These are phyloP conservation scores for Chiua sp. DNA, from an alignment of 1,284 basidiomycete genomes.

Conservation along the genomic window DNA sequence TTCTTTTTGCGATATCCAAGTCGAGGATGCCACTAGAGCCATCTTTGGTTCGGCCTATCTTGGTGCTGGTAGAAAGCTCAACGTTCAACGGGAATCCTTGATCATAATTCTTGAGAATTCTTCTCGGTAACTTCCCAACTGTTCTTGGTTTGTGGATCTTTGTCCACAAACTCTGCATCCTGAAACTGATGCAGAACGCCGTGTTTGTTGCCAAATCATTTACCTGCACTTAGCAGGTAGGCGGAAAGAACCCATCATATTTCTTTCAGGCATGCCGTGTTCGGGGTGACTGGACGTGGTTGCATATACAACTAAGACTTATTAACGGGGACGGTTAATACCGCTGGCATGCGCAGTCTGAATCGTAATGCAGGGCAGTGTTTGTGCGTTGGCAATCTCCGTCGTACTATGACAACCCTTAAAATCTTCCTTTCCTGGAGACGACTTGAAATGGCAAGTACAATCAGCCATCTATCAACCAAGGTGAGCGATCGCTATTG, in stretches of 20 bases:
- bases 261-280: neutral
- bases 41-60: constrained; percentile 2
- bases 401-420: constrained; percentile 12
- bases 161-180: neutral
- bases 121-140: neutral
- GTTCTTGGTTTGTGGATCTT: constrained; percentile 2
- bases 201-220: neutral
- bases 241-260: constrained; percentile 1
- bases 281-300: constrained; percentile 1
- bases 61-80: neutral
- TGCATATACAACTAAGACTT: constrained; percentile 1
- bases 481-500: constrained; percentile 28
- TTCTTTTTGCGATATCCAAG: constrained; percentile 10
- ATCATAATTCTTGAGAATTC: neutral
- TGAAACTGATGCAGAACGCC: neutral
- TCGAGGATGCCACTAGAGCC: constrained; percentile 9
- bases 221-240: neutral
- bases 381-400: constrained; percentile 2
- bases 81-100: neutral
- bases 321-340: neutral
- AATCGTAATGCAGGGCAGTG: constrained; percentile 7
- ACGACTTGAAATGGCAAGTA: constrained; percentile 15
- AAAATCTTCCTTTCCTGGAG: neutral
- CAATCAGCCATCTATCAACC: constrained; percentile 15
- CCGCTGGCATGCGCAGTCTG: constrained; percentile 3